Base-by-base conservation (phyloP, 2,329 filamentous ascomycete genomes). In the Hypoxylon sp. region DNA sequence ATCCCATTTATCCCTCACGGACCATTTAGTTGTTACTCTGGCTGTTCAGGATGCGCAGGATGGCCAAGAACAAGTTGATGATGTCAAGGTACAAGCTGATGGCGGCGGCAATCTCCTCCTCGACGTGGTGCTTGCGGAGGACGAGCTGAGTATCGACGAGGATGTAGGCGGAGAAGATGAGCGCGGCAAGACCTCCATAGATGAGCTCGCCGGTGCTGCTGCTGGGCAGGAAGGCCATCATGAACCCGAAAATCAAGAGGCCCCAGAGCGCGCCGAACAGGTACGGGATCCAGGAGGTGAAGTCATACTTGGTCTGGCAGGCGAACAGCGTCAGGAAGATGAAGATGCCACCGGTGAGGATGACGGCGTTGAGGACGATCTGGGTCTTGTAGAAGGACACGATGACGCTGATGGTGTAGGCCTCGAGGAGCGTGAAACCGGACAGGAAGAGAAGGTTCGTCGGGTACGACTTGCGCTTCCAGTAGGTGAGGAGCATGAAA, bases 281-380 rank as follows among this genome's bases (percentile, higher is more conserved):
- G 70, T 97, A 97, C 12, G 94, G 93, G 78, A 93, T 90, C 93
- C 94, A 99, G 59, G 84, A 88, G 1, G 93, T 97, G 71, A 99
- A 99, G 78, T 99, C 94, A 70, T 99, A 99, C 72, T 95, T 96
- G 60, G 89, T 90, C 78, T 99, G 94, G 82, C 92, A 96, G 38
- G 94, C 94, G 71, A 99, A 97, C 32, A 92, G 73, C 1, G 88
- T 90, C 41, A 91, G 82, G 66, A 90, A 84, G 64, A 90, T 77
- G 68, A 93, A 92, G 67, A 92, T 89, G 41, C 87, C 89, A 11
- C 86, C 88, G 41, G 94, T 99, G 50, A 99, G 84, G 60, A 96
- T 74, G 23, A 96, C 87, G 11, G 94, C 94, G 73, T 96, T 88
- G 36, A 99, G 81, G 15, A 99, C 94, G 67, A 97, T 87, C 41